These are phyloP conservation scores for Salix exigua DNA, from an alignment of 345 rosid genomes.

Conservation along the genomic window DNA sequence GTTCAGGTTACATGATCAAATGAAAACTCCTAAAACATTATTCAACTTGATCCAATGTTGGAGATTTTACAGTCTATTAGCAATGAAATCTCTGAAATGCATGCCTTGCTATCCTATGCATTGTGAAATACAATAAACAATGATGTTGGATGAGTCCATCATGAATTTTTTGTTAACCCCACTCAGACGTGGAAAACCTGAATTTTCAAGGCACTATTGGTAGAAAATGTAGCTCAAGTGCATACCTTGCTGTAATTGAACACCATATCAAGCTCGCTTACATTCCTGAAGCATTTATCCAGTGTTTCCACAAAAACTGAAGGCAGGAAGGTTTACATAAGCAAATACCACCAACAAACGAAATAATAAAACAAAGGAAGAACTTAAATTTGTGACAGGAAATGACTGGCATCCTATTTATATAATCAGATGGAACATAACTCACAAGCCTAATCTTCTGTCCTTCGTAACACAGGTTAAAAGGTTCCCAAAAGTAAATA, in stretches of 20 bases:
- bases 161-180: background rate
- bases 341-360: conserved; percentile 11
- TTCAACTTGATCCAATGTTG: background rate
- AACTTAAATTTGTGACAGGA: background rate
- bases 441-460: background rate
- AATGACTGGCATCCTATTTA: background rate
- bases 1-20: conserved; percentile 2
- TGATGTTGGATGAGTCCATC: background rate
- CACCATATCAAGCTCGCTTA: conserved; percentile 84
- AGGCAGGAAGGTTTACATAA: conserved; percentile 23
- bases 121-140: background rate
- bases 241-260: conserved; percentile 83
- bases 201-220: background rate
- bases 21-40: background rate
- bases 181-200: background rate
- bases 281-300: conserved; percentile 97
- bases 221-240: background rate
- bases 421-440: background rate
- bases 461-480: background rate
- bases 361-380: background rate
- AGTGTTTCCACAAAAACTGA: conserved; percentile 93
- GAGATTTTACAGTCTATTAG: background rate
- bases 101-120: background rate
- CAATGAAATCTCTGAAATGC: background rate
- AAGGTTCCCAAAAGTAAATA: background rate